Evolutionary conservation across 208 protist genomes (phyloP).

Genomic region (Leishmania mexicana): DNA sequence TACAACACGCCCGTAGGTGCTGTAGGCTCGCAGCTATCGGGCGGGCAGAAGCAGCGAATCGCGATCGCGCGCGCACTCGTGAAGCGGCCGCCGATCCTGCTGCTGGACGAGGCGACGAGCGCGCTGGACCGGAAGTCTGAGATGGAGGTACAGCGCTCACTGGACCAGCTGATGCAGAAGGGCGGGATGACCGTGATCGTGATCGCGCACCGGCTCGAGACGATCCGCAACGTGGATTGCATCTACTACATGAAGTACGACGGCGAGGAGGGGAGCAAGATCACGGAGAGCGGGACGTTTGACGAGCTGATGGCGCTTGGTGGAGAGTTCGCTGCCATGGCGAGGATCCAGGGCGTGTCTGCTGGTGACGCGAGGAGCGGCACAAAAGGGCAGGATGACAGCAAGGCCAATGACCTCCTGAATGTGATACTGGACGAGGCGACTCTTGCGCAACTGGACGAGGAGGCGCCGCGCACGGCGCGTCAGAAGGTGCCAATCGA

Average conservation of each 20-base stretch:
- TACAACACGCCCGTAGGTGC: slow-evolving; percentile 82
- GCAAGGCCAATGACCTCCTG: slow-evolving; percentile 7
- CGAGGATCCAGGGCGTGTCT: slow-evolving; percentile 52
- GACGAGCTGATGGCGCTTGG: slow-evolving; percentile 54
- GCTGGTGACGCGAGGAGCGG: neutral
- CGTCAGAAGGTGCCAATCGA: slow-evolving; percentile 62
- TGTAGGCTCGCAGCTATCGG: slow-evolving; percentile 81
- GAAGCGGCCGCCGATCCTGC: slow-evolving; percentile 65
- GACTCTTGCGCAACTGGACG: slow-evolving; percentile 44
- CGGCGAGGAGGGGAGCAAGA: slow-evolving; percentile 52
- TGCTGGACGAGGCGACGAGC: slow-evolving; percentile 90
- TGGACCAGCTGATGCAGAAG: slow-evolving; percentile 73
- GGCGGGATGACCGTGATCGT: slow-evolving; percentile 76
- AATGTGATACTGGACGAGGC: slow-evolving; percentile 52
- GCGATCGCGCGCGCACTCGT: slow-evolving; percentile 84
- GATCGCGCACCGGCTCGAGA: slow-evolving; percentile 92
- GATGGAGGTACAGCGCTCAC: slow-evolving; percentile 70
- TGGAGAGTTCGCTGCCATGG: slow-evolving; percentile 72
- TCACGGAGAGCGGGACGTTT: slow-evolving; percentile 63
- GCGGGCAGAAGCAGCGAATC: slow-evolving; percentile 90
- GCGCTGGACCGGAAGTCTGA: slow-evolving; percentile 90
- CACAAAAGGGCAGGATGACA: neutral
- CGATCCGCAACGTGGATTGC: slow-evolving; percentile 85
- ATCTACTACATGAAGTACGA: slow-evolving; percentile 83
- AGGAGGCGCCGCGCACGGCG: slow-evolving; percentile 52